These are phyloP conservation scores for Phlyctochytrium arcticum DNA, from an alignment of 192 early-diverging fungal genomes.

Conservation along the genomic window DNA sequence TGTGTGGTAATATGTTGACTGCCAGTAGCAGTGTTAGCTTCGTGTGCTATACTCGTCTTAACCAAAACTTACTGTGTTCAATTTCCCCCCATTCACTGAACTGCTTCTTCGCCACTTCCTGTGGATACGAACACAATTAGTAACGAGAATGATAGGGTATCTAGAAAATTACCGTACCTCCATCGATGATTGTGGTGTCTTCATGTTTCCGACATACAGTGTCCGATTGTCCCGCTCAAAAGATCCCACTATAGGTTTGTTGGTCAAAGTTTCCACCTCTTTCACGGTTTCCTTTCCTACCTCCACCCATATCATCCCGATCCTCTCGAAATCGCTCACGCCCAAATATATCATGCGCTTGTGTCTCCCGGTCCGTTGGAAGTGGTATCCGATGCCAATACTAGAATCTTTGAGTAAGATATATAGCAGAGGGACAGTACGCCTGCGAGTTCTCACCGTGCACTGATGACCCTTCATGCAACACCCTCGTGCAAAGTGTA, in stretches of 20 bases:
- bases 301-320: slow-evolving; percentile 61
- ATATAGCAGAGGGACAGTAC: too few relatives aligned
- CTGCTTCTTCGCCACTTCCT: slow-evolving; percentile 55
- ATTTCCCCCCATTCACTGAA: slow-evolving; percentile 75
- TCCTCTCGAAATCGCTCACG: slow-evolving; percentile 58
- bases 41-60: not conserved
- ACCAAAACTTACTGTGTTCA: slow-evolving; percentile 53
- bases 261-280: not conserved
- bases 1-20: slow-evolving; percentile 67
- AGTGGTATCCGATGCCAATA: slow-evolving; percentile 56
- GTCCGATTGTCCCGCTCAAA: slow-evolving; percentile 70
- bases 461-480: slow-evolving; percentile 67
- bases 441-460: not conserved
- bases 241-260: slow-evolving; percentile 60
- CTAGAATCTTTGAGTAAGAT: too few relatives aligned
- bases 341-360: slow-evolving; percentile 70
- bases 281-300: slow-evolving; percentile 30
- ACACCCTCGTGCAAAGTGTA: slow-evolving; percentile 78
- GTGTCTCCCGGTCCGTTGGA: slow-evolving; percentile 34
- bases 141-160: too few relatives aligned
- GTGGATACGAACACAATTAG: too few relatives aligned
- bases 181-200: slow-evolving; percentile 26
- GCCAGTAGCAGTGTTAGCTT: not conserved
- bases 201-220: slow-evolving; percentile 71
- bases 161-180: slow-evolving; percentile 26